phyloP scores from a whole-genome alignment of 2,329 filamentous ascomycete species.

The Fusarium sp. region DNA sequence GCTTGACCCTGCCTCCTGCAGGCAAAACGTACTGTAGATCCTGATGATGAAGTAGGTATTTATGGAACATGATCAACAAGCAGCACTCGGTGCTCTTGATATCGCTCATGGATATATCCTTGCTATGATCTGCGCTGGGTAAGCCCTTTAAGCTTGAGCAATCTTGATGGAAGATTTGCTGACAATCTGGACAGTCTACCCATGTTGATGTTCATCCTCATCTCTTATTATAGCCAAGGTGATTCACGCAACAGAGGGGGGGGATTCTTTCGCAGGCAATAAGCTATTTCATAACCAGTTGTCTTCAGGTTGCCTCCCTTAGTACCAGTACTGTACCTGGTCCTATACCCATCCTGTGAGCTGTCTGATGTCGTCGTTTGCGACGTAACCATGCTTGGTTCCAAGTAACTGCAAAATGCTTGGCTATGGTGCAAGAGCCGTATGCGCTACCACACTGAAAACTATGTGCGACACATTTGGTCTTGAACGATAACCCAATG shows the following conservation, averaged over 20 bases:
- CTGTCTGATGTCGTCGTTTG: background rate
- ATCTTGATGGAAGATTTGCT: background rate
- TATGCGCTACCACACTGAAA: background rate
- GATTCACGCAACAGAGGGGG: background rate
- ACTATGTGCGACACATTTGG: background rate
- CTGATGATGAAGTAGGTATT: background rate
- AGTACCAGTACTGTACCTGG: background rate
- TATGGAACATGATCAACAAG: background rate
- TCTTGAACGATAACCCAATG: background rate
- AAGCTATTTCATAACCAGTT: background rate
- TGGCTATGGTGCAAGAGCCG: background rate
- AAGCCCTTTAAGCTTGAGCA: background rate
- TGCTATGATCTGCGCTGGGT: background rate
- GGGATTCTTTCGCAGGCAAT: background rate
- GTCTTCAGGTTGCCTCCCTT: background rate
- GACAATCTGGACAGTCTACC: background rate
- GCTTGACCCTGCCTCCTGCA: background rate
- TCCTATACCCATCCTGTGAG: background rate
- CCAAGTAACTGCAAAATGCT: background rate
- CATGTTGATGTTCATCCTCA: background rate
- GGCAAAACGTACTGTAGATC: background rate
- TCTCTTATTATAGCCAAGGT: background rate
- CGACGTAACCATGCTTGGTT: background rate
- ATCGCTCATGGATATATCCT: conserved; percentile 1
- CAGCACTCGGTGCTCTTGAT: background rate